Conservation (phyloP, 2,329 filamentous ascomycete genomes). For the Colletotrichum neosansevieriae region DNA sequence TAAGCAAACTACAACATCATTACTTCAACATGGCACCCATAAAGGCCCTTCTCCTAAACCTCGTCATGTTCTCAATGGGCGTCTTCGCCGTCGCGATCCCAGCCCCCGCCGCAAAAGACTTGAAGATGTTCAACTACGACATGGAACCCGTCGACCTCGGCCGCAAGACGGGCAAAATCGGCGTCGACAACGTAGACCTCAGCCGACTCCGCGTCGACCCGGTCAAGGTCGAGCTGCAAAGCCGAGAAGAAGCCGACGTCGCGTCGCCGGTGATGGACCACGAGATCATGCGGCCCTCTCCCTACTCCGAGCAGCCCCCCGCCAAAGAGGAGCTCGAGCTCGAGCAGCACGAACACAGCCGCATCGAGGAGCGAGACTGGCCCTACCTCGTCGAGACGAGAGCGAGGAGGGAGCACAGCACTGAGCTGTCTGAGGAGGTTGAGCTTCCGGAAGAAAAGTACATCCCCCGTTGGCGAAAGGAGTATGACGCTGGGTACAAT, state of each 20-base stretch:
- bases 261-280: background rate
- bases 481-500: background rate
- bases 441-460: background rate
- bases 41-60: background rate
- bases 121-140: background rate
- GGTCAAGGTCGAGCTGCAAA: conserved; percentile 5
- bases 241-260: background rate
- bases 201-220: conserved; percentile 32
- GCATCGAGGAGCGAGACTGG: background rate
- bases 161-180: conserved; percentile 19
- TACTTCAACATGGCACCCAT: background rate
- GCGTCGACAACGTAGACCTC: conserved; percentile 34
- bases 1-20: no score
- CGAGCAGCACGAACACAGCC: background rate
- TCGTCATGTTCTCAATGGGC: background rate
- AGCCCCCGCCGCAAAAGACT: conserved; percentile 22
- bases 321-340: background rate
- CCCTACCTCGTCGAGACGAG: background rate
- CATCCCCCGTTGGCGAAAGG: conserved; percentile 17
- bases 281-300: background rate
- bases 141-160: conserved; percentile 1
- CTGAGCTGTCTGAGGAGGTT: background rate
- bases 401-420: background rate
- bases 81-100: conserved; percentile 5
- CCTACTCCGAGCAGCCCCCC: background rate